A percentile compares a stretch with the other conserved stretches of the same genome.
Evolutionary conservation across 1,139 yeast species (phyloP).

Genomic region (Yamadazyma songkhlaensis): DNA sequence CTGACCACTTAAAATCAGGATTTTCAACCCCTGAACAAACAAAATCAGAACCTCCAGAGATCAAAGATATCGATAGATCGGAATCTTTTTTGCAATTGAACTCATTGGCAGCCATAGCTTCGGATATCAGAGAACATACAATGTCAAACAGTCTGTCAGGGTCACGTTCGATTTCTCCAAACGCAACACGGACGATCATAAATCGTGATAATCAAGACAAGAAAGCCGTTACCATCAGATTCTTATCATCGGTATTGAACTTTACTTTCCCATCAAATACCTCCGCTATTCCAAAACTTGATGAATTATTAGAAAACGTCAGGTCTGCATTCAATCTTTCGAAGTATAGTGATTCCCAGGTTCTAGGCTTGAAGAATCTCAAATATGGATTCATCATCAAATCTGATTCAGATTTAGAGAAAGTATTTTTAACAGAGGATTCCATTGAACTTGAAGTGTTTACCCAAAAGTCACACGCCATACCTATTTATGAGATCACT

Average conservation of each 20-base stretch:
- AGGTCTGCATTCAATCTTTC: conserved; percentile 59
- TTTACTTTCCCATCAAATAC: conserved; percentile 58
- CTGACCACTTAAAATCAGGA: conserved; percentile 9
- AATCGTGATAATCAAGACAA: conserved; percentile 1
- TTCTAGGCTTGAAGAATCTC: conserved; percentile 20
- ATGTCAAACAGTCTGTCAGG: conserved; percentile 3
- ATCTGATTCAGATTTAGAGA: conserved; percentile 35
- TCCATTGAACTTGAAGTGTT: conserved; percentile 35
- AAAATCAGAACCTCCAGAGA: not conserved
- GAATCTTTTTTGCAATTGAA: conserved; percentile 21
- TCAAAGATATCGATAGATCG: conserved; percentile 1
- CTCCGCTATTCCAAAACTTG: conserved; percentile 66
- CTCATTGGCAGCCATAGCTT: conserved; percentile 41
- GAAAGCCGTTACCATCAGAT: conserved; percentile 34
- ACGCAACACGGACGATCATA: not conserved
- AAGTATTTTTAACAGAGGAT: conserved; percentile 27
- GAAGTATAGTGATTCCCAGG: conserved; percentile 17
- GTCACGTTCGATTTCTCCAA: conserved; percentile 7
- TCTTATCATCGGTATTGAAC: conserved; percentile 45
- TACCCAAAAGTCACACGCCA: conserved; percentile 29
- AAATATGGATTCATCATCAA: conserved; percentile 23
- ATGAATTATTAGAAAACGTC: conserved; percentile 70
- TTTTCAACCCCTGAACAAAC: no score
- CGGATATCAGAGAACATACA: conserved; percentile 26
- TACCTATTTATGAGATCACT: conserved; percentile 36